These are phyloP conservation scores for Parafenestella ontariensis DNA, from an alignment of 2,329 filamentous ascomycete species.

Conservation along the genomic window DNA sequence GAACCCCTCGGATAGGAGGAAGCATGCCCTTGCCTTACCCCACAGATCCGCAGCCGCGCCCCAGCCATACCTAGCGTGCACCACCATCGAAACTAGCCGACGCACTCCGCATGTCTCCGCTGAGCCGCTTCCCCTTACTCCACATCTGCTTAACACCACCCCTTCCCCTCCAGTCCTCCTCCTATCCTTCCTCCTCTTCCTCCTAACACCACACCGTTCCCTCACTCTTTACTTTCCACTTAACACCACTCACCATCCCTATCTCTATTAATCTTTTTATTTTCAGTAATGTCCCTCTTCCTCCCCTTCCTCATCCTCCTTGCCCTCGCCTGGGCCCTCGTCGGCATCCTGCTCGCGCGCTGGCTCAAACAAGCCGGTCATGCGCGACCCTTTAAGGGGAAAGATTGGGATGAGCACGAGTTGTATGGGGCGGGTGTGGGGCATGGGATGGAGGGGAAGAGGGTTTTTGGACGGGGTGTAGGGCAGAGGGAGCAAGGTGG, in stretches of 20 bases:
- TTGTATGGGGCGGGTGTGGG: constrained; percentile 16
- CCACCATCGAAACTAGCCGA: constrained; percentile 11
- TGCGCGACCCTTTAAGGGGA: constrained; percentile 18
- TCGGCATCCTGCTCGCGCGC: constrained; percentile 24
- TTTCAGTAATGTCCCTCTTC: constrained; percentile 9
- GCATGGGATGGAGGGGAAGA: constrained; percentile 5
- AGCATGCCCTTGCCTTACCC: constrained; percentile 4
- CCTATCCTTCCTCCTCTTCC: background rate
- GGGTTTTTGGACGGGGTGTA: background rate
- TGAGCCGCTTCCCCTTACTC: background rate
- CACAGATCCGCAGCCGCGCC: constrained; percentile 13
- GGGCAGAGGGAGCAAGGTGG: background rate
- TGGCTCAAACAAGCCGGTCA: constrained; percentile 29
- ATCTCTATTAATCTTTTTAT: background rate
- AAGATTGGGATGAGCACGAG: constrained; percentile 7
- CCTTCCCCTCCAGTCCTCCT: background rate
- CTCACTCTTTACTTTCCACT: background rate
- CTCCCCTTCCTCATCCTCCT: constrained; percentile 23
- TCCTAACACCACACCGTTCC: background rate
- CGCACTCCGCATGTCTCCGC: constrained; percentile 17
- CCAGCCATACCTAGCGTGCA: background rate
- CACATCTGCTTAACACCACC: background rate
- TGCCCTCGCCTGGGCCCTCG: constrained; percentile 21
- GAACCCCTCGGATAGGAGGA: background rate
- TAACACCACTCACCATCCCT: background rate